These are phyloP conservation scores for Xylaria hypoxylon DNA, from an alignment of 2,329 filamentous ascomycete genomes.

Conservation along the genomic window DNA sequence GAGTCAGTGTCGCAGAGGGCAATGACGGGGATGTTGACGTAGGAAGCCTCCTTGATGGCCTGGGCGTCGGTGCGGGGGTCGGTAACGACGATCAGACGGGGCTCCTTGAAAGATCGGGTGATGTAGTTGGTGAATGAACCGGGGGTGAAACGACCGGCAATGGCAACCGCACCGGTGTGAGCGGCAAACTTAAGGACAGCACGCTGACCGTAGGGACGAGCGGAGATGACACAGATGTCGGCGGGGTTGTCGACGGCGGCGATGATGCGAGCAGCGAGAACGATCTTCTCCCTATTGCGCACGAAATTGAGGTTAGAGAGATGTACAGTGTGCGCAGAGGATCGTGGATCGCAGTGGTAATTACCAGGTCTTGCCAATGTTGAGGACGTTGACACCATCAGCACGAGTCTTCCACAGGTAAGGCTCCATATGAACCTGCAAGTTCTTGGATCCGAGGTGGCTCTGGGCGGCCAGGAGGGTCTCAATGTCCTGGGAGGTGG, in stretches of 20 bases:
- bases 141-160: conserved; percentile 99
- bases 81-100: conserved; percentile 98
- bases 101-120: conserved; percentile 99
- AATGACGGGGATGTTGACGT: conserved; percentile 99
- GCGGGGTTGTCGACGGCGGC: conserved; percentile 99
- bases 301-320: conserved; percentile 25
- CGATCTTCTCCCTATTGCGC: conserved; percentile 94
- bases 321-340: conserved; percentile 1
- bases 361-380: conserved; percentile 99
- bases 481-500: conserved; percentile 98
- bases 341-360: conserved; percentile 48
- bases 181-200: conserved; percentile 99
- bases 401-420: conserved; percentile 99
- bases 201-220: conserved; percentile 99
- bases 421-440: conserved; percentile 99
- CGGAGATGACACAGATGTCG: conserved; percentile 99
- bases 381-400: conserved; percentile 98
- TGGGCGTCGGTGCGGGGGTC: conserved; percentile 99
- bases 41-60: conserved; percentile 99
- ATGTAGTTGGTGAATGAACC: conserved; percentile 99
- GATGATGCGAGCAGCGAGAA: conserved; percentile 98
- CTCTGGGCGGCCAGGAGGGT: conserved; percentile 97
- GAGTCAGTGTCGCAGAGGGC: conserved; percentile 99
- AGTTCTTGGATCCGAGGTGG: conserved; percentile 98
- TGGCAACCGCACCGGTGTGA: conserved; percentile 97